Percentiles rank a stretch among this genome's conserved stretches.
Conservation (phyloP, 805 yeast species). For the Candida ficus region DNA sequence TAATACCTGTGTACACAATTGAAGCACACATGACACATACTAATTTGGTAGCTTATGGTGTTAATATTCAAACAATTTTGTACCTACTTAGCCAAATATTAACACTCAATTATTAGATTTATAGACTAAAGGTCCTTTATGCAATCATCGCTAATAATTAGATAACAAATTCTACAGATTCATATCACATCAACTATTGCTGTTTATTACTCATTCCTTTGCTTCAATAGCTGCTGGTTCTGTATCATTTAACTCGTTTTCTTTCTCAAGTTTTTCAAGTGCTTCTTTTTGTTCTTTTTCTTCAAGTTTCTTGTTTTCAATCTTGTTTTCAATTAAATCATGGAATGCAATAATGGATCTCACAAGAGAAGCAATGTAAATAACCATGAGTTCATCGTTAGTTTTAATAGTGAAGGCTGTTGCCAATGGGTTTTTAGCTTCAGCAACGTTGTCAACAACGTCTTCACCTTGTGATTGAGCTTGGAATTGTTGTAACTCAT, state of each 20-base stretch:
- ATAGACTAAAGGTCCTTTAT: too few species aligned
- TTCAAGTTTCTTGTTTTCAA: constrained; percentile 61
- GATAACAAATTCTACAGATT: too few species aligned
- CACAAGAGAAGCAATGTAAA: constrained; percentile 83
- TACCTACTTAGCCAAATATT: too few species aligned
- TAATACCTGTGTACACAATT: too few species aligned
- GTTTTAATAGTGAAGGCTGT: constrained; percentile 88
- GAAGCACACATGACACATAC: too few species aligned
- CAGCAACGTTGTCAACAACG: constrained; percentile 20
- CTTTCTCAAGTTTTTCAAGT: constrained; percentile 3
- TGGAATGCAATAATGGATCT: constrained; percentile 95
- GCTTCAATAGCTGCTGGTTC: not conserved
- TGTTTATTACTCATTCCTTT: not conserved
- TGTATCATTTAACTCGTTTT: constrained; percentile 6
- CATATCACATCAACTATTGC: too few species aligned
- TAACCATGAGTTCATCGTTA: constrained; percentile 92
- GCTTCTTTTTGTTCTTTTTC: constrained; percentile 21
- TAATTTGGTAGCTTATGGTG: too few species aligned
- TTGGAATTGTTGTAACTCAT: constrained; percentile 25
- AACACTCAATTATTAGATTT: too few species aligned
- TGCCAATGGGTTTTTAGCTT: constrained; percentile 49
- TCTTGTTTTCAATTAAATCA: constrained; percentile 92
- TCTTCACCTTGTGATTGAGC: constrained; percentile 11
- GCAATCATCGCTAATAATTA: too few species aligned
- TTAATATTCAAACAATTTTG: too few species aligned